Conservation (phyloP, 75 land plant genomes). For the Selaginella tamariscina region DNA sequence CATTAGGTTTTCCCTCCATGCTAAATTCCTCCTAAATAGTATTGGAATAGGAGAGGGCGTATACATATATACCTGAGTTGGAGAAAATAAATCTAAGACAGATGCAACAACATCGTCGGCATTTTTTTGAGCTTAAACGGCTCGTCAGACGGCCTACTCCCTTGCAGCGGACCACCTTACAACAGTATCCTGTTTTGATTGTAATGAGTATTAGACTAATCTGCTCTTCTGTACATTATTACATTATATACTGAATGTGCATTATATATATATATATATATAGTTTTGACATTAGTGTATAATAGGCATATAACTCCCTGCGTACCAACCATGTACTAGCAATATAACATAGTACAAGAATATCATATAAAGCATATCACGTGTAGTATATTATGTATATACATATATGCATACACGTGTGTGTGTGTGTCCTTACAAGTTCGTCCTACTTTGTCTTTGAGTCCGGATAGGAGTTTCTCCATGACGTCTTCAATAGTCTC, state of each 20-base stretch:
- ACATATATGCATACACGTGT: too few relatives aligned
- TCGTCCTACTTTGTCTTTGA: constrained; percentile 10
- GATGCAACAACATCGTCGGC: constrained; percentile 12
- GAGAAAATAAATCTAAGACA: constrained; percentile 4
- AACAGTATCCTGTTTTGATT: not conserved
- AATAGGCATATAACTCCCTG: not conserved
- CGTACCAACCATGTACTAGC: not conserved
- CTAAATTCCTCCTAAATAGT: too few relatives aligned
- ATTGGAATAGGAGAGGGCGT: too few relatives aligned
- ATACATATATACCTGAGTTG: constrained; percentile 7
- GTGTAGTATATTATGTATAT: too few relatives aligned
- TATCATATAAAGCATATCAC: not conserved
- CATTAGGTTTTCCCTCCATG: too few relatives aligned
- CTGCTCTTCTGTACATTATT: not conserved
- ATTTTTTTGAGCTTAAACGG: not conserved
- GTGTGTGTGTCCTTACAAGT: not conserved
- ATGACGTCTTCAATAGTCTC: constrained; percentile 2
- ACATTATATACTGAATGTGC: not conserved
- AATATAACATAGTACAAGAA: not conserved
- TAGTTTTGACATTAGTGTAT: not conserved
- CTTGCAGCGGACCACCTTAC: constrained; percentile 8
- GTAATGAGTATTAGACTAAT: too few relatives aligned
- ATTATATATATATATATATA: not conserved
- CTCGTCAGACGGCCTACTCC: not conserved
- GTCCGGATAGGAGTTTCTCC: not conserved